These are phyloP conservation scores for Vitis labrusca DNA, from an alignment of 164 flowering plant genomes.

Conservation along the genomic window DNA sequence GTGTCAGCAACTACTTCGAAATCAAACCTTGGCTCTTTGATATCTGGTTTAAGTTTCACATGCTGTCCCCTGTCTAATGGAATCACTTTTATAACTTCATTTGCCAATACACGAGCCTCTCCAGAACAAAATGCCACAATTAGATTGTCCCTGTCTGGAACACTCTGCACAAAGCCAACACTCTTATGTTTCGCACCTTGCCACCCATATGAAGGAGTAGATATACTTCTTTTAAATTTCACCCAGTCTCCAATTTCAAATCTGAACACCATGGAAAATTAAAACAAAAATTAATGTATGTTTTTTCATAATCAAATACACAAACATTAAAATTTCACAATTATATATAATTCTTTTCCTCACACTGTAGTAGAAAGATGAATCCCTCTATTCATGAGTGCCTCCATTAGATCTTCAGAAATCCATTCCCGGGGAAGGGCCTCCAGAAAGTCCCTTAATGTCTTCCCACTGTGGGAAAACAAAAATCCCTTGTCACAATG, in stretches of 20 bases:
- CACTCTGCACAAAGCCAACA: slow-evolving; percentile 93
- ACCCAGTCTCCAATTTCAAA: slow-evolving; percentile 96
- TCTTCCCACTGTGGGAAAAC: slow-evolving; percentile 70
- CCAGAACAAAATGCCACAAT: slow-evolving; percentile 92
- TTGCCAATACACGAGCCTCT: slow-evolving; percentile 78
- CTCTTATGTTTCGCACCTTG: slow-evolving; percentile 90
- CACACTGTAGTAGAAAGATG: slow-evolving; percentile 88
- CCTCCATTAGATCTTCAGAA: slow-evolving; percentile 95
- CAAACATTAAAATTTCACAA: neutral
- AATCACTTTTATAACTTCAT: slow-evolving; percentile 85
- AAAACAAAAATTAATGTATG: neutral
- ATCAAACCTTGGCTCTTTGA: slow-evolving; percentile 85
- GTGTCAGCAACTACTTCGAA: neutral
- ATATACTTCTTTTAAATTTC: slow-evolving; percentile 77
- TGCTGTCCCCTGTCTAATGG: slow-evolving; percentile 98
- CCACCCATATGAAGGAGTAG: slow-evolving; percentile 87
- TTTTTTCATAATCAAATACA: neutral
- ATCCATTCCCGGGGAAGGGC: slow-evolving; percentile 97
- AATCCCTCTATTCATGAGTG: slow-evolving; percentile 72
- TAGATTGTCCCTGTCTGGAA: slow-evolving; percentile 69
- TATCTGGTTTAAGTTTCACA: slow-evolving; percentile 81
- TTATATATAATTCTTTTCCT: slow-evolving; percentile 25
- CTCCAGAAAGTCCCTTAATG: slow-evolving; percentile 84
- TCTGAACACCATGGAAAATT: slow-evolving; percentile 34
- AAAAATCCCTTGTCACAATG: neutral